Evolutionary conservation across 352 stramenopile genomes (phyloP), one percentile per base, ranked within the genome.

Genomic region (Phytophthora citrophthora): DNA sequence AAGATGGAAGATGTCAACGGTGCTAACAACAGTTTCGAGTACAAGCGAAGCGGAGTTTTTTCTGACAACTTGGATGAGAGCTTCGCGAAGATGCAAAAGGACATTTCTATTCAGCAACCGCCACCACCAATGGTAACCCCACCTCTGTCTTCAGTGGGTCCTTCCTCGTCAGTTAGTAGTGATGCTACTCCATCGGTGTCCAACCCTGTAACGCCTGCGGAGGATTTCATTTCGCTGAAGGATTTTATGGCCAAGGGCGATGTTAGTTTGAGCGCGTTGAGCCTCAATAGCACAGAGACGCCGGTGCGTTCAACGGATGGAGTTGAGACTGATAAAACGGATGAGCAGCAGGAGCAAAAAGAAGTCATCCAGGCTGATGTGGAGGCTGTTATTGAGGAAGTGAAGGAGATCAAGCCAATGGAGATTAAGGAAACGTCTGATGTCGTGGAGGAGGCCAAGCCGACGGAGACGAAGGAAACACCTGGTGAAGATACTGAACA

Each of bases 151-250:
- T 76, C 54, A 0, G 57, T 61, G 7, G 57, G 54, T 5, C 48
- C 29, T 46, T 61, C 61, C 29, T 56, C 38, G 31, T 55, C 27
- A 1, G 47, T 48, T 24, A 72, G 23, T 23, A 74, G 41, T 18
- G 67, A 68, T 50, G 66, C 39, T 6, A 47, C 41, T 13, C 32
- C 38, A 5, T 29, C 32, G 20, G 16, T 43, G 39, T 31, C 46
- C 23, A 12, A 44, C 38, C 18, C 45, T 39, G 36, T 51, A 20
- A 49, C 34, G 18, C 58, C 38, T 11, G 55, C 48, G 46, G 69
- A 52, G 4, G 75, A 81, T 53, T 79, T 87, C 39, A 85, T 88
- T 54, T 78, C 78, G 18, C 71, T 88, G 1, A 81, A 82, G 24
- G 73, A 86, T 55, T 88, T 82, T 51, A 48, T 79, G 16, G 63